phyloP scores from a whole-genome alignment of 2,329 filamentous ascomycete species.

The Ambrosiella cleistominuta region DNA sequence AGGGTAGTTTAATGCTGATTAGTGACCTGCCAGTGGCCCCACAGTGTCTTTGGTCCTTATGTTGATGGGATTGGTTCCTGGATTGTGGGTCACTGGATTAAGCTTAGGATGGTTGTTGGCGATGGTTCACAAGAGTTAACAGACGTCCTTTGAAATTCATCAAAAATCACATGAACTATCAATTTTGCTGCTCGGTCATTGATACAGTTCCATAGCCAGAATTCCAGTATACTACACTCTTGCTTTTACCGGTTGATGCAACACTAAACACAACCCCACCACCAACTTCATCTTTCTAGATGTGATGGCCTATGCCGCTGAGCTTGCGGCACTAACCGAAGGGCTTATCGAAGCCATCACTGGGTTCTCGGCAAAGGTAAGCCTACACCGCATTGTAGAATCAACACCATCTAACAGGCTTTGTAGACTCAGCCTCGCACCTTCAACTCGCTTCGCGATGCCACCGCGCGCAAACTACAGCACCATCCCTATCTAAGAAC shows the following conservation, averaged over 20 bases:
- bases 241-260: neutral
- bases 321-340: slow-evolving; percentile 46
- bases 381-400: slow-evolving; percentile 17
- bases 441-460: slow-evolving; percentile 20
- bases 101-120: no score
- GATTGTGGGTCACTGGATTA: no score
- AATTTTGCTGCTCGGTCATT: no score
- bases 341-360: slow-evolving; percentile 52
- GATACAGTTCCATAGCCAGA: no score
- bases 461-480: slow-evolving; percentile 24
- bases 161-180: no score
- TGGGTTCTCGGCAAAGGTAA: slow-evolving; percentile 34
- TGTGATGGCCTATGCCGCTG: slow-evolving; percentile 53
- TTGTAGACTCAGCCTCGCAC: slow-evolving; percentile 11
- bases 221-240: neutral
- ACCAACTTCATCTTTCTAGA: slow-evolving; percentile 6
- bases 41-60: no score
- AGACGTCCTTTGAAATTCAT: no score
- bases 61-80: no score
- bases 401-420: neutral
- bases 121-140: no score
- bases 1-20: no score
- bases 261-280: neutral
- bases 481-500: slow-evolving; percentile 44
- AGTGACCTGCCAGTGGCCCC: no score